Evolutionary conservation across 176 grass and related monocot genomes (phyloP), one percentile per base, ranked within the genome.

Genomic region (Otatea glauca): DNA sequence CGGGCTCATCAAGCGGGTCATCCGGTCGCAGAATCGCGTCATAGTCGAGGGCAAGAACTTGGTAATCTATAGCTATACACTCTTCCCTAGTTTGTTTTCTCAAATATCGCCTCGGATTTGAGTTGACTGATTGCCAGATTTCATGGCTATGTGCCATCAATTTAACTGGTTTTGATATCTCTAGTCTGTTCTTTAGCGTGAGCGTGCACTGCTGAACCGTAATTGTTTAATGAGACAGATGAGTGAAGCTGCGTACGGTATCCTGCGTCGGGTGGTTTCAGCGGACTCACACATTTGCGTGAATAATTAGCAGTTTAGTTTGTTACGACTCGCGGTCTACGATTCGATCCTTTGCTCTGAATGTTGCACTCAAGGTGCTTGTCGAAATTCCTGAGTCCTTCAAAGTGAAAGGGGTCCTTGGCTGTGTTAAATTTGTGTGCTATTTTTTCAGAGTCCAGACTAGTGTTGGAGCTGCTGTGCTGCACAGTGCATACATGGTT

Each of bases 41-140:
- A 97, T 94, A 16, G 91, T 97, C 41, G 95, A 97, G 68, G 89
- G 95, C 62, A 97, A 97, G 85, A 97, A 97, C 80, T 74, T 97
- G 95, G 95, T 97, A 86, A 44, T 75, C 50, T 55, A 50, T 6
- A 29, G 35, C 10, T 60, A 2, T 11, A 5, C 42, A 6, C 4
- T 49, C 27, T 47, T 66, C 18, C 5, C 9, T 39, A 13, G 55
- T 20, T 64, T 7, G 18, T 69, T 72, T 58, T 72, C 0, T 48
- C 25, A 61, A 60, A 16, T 65, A 20, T 71, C 35, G n/a, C 9
- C 7, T 73, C 6, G 34, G 48, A 16, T 35, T 70, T 69, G n/a
- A 12, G n/a, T 0, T 47, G n/a, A 4, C 32, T 70, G 3, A 25
- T 17, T 9, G 42, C 5, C 24, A 32, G 11, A 32, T 47, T 12